Conservation (phyloP, 495 filamentous ascomycete genomes). For the Daldinia concentrica region DNA sequence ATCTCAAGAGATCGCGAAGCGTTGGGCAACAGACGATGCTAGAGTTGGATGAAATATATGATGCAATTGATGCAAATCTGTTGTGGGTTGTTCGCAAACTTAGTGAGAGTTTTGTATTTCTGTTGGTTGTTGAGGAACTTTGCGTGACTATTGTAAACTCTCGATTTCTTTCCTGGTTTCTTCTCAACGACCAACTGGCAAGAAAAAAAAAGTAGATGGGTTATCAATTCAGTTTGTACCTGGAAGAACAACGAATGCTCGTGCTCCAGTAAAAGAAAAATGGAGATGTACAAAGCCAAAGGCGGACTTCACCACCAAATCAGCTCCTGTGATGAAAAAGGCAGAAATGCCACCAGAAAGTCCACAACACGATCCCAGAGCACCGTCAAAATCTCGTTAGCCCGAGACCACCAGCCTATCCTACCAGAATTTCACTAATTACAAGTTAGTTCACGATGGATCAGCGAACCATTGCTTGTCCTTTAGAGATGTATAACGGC, state of each 20-base stretch:
- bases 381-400: constrained; percentile 45
- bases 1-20: constrained; percentile 14
- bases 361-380: constrained; percentile 41
- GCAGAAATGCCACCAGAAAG: constrained; percentile 44
- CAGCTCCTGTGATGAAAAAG: constrained; percentile 43
- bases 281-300: constrained; percentile 58
- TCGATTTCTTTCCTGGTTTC: constrained; percentile 51
- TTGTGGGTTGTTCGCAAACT: constrained; percentile 31
- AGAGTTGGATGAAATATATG: constrained; percentile 45
- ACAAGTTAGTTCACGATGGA: constrained; percentile 32
- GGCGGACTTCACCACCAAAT: constrained; percentile 43
- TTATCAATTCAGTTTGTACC: constrained; percentile 70
- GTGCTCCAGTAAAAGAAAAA: constrained; percentile 46
- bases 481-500: neutral
- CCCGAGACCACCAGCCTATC: constrained; percentile 46
- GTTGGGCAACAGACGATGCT: constrained; percentile 38
- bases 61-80: constrained; percentile 27
- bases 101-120: constrained; percentile 43
- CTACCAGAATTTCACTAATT: constrained; percentile 38
- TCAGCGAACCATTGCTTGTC: constrained; percentile 22
- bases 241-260: constrained; percentile 54
- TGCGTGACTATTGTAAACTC: constrained; percentile 40
- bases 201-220: constrained; percentile 52
- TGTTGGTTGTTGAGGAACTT: constrained; percentile 41
- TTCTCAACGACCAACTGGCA: constrained; percentile 50